Evolutionary conservation across 148 eudicot genomes (phyloP), one percentile per base, ranked within the genome.

Genomic region (Fagopyrum homotropicum): DNA sequence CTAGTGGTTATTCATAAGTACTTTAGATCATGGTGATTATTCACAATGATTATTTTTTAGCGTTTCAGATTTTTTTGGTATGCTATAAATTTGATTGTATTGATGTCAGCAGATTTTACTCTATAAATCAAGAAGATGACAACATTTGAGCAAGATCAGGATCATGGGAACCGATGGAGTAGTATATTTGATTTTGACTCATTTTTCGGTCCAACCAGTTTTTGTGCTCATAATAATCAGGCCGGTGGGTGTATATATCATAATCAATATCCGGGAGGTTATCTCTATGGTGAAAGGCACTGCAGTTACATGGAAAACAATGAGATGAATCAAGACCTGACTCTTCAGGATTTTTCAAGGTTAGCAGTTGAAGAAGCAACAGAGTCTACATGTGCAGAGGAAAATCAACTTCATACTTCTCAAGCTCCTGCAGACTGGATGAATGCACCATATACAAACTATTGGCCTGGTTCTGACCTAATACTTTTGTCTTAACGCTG

Each of bases 321-420:
- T 81, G 92, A 83, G 81, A 75, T 79, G 22, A 73, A 15, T 72
- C 66, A 81, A 50, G 88, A 88, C 19, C 86, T 76, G 75, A n/a
- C 88, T 75, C 86, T 91, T 63, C 94, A 93, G 80, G 92, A 88
- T 77, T 81, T 86, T 51, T 84, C 91, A 68, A 86, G 83, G 44
- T 77, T 88, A 71, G 80, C 86, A 78, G 84, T 86, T 81, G 84
- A 77, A 78, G 89, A 85, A 78, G 82, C 78, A 75, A 77, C 83
- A 82, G 87, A 86, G 82, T 71, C 83, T 75, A 79, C 89, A 69
- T 82, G 78, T 82, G 77, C 81, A 78, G 86, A 74, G 61, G 81
- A 74, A 48, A 84, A 86, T 72, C 79, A 81, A 54, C 78, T 82
- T 73, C 85, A 81, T 75, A 72, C 73, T 55, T 79, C 89, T 73